Evolutionary conservation across 352 stramenopile genomes (phyloP), one percentile per base, ranked within the genome.

Genomic region (Pythium insidiosum): DNA sequence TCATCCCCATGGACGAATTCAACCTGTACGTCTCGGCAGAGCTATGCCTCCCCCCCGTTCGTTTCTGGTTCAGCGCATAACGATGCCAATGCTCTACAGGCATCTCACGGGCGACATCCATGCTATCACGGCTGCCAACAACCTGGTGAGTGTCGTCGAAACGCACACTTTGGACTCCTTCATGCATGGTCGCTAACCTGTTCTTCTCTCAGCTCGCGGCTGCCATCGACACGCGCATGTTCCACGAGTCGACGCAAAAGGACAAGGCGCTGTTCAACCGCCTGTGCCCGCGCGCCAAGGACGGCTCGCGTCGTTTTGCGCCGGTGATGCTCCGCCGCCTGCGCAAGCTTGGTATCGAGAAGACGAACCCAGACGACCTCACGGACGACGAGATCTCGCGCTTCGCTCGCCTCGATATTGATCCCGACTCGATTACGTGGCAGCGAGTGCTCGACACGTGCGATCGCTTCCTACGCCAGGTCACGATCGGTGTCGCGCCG

Each of bases 51-150:
- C n/a, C 33, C 19, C 6, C 9, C n/a, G 6, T 16, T 34, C 21
- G 15, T 1, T 18, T 22, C 38, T 23, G 2, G 28, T 38, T 33
- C 1, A 4, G 11, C 7, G n/a, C 18, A 20, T 43, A n/a, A n/a
- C n/a, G n/a, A n/a, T n/a, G n/a, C n/a, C n/a, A n/a, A n/a, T n/a
- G n/a, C n/a, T 26, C 18, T 56, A 4, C 22, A 88, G 75, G 13
- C 96, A 99, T 58, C 58, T 99, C 36, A 99, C 96, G 15, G 95
- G 96, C 22, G 96, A 99, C 55, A 98, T 99, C 55, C 96, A 99
- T 50, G 96, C 96, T 20, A 97, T 99, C 55, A 98, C 93, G 29
- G 95, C 95, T 19, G 94, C 95, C 6, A 98, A 99, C 73, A 99
- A 99, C 64, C 58, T 99, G 23, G 71, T 86, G 45, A 47, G 56